These are phyloP conservation scores for Hibiscus mutabilis DNA, from an alignment of 345 rosid genomes.

Conservation along the genomic window DNA sequence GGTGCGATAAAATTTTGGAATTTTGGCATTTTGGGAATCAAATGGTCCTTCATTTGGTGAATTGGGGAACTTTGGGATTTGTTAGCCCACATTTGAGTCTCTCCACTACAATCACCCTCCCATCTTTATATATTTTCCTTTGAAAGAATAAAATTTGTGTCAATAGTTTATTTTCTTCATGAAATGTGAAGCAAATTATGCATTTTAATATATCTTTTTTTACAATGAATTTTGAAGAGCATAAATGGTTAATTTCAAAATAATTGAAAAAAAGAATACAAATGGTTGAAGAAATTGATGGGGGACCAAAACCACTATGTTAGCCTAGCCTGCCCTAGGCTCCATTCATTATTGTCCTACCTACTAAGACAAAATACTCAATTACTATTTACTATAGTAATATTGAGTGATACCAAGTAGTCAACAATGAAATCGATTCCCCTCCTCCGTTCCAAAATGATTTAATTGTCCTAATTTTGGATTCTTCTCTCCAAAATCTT, in stretches of 20 bases:
- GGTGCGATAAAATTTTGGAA: too few species aligned
- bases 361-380: slow-evolving; percentile 21
- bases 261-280: neutral
- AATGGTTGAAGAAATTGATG: slow-evolving; percentile 14
- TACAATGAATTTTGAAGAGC: neutral
- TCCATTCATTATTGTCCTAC: slow-evolving; percentile 27
- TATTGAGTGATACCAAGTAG: slow-evolving; percentile 24
- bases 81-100: neutral
- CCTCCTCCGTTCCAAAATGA: slow-evolving; percentile 9
- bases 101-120: neutral
- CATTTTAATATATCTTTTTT: too few species aligned
- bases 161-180: too few species aligned
- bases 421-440: slow-evolving; percentile 44
- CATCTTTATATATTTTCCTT: neutral
- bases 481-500: neutral
- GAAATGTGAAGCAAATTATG: neutral
- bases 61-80: slow-evolving; percentile 5
- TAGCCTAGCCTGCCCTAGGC: too few species aligned
- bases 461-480: slow-evolving; percentile 8
- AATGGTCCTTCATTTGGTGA: too few species aligned
- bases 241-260: too few species aligned
- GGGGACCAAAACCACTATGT: slow-evolving; percentile 23
- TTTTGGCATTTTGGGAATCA: too few species aligned
- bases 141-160: too few species aligned
- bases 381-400: slow-evolving; percentile 7